phyloP scores from a whole-genome alignment of 345 rosid genomes.

The Clarkia xantiana region DNA sequence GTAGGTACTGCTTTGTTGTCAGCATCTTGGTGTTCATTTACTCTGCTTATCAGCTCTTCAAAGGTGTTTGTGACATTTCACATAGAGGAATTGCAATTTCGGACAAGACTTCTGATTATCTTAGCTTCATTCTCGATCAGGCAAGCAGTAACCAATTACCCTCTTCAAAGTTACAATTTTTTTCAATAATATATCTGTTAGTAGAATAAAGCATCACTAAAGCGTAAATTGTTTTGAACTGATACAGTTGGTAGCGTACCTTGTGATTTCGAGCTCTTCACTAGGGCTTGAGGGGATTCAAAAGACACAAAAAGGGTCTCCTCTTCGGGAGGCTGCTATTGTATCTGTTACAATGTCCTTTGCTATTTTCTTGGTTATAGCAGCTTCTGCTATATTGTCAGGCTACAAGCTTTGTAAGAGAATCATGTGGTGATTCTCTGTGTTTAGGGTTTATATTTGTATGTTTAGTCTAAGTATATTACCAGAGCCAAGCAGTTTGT shows the following conservation, averaged over 20 bases:
- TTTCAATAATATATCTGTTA: background rate
- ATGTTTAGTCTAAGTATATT: too few relatives aligned
- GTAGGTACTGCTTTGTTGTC: slow-evolving; percentile 53
- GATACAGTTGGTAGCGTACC: slow-evolving; percentile 41
- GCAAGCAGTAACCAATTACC: slow-evolving; percentile 10
- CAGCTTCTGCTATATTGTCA: slow-evolving; percentile 31
- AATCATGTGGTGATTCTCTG: slow-evolving; percentile 34
- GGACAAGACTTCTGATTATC: slow-evolving; percentile 46
- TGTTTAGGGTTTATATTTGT: background rate
- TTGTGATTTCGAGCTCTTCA: slow-evolving; percentile 54
- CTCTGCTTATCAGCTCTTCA: slow-evolving; percentile 51
- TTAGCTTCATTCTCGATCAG: slow-evolving; percentile 58
- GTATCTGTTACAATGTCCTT: slow-evolving; percentile 34
- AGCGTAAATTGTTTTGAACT: background rate
- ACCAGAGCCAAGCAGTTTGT: too few relatives aligned
- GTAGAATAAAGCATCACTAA: background rate
- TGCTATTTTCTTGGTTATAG: slow-evolving; percentile 31
- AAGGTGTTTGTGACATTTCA: slow-evolving; percentile 55
- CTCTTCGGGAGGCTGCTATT: slow-evolving; percentile 30
- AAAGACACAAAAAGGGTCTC: slow-evolving; percentile 9
- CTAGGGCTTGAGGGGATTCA: slow-evolving; percentile 32
- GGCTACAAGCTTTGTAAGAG: slow-evolving; percentile 86
- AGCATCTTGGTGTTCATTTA: slow-evolving; percentile 33
- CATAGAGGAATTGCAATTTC: slow-evolving; percentile 52
- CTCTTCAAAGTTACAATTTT: background rate